phyloP scores from a whole-genome alignment of 2,329 filamentous ascomycete species.

The Sarocladium kiliense region DNA sequence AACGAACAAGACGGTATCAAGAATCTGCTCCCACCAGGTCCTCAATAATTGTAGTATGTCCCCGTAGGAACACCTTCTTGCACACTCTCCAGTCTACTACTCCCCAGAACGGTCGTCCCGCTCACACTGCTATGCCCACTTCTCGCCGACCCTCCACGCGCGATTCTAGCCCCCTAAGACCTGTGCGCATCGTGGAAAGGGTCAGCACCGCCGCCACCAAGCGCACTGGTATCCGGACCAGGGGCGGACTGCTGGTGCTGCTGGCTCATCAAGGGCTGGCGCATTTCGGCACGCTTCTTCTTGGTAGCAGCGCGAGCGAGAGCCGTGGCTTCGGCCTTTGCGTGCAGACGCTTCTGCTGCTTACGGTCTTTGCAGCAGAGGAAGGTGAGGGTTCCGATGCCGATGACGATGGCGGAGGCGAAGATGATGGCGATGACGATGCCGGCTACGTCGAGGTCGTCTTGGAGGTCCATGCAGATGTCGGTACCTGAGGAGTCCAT shows the following conservation, averaged over 20 bases:
- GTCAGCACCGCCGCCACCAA: constrained; percentile 21
- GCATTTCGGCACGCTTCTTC: constrained; percentile 31
- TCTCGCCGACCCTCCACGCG: constrained; percentile 10
- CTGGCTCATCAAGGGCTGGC: constrained; percentile 32
- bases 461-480: constrained; percentile 34
- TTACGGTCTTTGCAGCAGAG: constrained; percentile 47
- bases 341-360: constrained; percentile 36
- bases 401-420: constrained; percentile 30
- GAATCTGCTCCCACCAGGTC: too few species aligned
- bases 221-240: constrained; percentile 15
- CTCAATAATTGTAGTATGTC: constrained; percentile 1
- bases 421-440: constrained; percentile 45
- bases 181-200: constrained; percentile 33
- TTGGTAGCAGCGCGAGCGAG: constrained; percentile 43
- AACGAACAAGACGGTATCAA: too few species aligned
- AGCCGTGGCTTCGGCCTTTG: constrained; percentile 44
- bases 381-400: constrained; percentile 38
- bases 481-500: constrained; percentile 28
- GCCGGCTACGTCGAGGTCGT: constrained; percentile 36
- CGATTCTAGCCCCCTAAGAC: constrained; percentile 19
- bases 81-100: neutral
- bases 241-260: constrained; percentile 11
- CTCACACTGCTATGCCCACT: constrained; percentile 10
- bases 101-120: constrained; percentile 12
- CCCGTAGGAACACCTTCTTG: neutral